These are phyloP conservation scores for Trametes meyenii DNA, from an alignment of 768 basidiomycete species.

Conservation along the genomic window DNA sequence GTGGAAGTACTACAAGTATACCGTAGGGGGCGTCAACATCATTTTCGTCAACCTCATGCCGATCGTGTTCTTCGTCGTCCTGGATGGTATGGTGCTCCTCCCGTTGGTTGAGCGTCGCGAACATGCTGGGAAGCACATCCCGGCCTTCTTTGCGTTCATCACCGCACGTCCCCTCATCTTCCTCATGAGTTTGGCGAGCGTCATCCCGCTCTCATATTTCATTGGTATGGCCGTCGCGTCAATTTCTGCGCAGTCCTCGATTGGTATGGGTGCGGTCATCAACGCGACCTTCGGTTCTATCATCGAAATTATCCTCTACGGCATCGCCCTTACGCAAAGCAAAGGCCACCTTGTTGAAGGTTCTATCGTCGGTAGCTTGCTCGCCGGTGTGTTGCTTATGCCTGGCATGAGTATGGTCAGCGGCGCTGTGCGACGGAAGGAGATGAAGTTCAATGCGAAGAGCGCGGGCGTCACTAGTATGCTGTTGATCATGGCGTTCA, in stretches of 20 bases:
- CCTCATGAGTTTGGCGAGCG: conserved; percentile 78
- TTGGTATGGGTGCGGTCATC: conserved; percentile 99
- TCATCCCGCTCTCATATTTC: conserved; percentile 98
- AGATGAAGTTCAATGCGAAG: conserved; percentile 99
- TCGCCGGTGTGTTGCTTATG: conserved; percentile 97
- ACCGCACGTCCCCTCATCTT: conserved; percentile 83
- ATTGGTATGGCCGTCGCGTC: conserved; percentile 99
- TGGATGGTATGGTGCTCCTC: conserved; percentile 85
- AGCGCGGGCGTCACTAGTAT: conserved; percentile 98
- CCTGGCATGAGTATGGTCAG: conserved; percentile 96
- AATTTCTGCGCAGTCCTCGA: conserved; percentile 97
- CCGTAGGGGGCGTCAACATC: conserved; percentile 97
- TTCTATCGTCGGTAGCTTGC: conserved; percentile 90
- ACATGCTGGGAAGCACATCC: conserved; percentile 55
- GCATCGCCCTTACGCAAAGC: conserved; percentile 83
- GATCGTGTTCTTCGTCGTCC: conserved; percentile 93
- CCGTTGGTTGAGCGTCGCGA: conserved; percentile 67
- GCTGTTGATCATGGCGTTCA: conserved; percentile 99
- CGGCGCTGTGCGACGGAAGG: conserved; percentile 86
- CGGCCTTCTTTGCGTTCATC: conserved; percentile 67
- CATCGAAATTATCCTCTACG: conserved; percentile 94
- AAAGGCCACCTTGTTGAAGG: conserved; percentile 97
- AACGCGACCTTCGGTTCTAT: conserved; percentile 99
- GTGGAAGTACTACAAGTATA: conserved; percentile 97
- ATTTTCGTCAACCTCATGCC: conserved; percentile 94